These are phyloP conservation scores for Hydnomerulius pinastri DNA, from an alignment of 768 basidiomycete species.

Conservation along the genomic window DNA sequence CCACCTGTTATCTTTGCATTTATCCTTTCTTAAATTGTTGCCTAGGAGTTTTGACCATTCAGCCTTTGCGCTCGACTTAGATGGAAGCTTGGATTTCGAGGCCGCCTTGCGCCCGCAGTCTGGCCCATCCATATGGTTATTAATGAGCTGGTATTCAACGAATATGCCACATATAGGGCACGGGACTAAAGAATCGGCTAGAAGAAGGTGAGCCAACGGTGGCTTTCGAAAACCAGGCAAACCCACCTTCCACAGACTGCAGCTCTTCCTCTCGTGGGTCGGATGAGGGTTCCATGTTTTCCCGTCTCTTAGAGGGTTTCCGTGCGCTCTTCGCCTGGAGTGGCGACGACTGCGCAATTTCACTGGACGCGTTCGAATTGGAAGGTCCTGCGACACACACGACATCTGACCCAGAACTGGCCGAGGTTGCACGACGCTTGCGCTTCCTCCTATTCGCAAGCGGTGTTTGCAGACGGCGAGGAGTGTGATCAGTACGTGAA, in stretches of 20 bases:
- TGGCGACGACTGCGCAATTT: slow-evolving; percentile 23
- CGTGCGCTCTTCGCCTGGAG: slow-evolving; percentile 21
- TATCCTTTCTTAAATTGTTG: slow-evolving; percentile 39
- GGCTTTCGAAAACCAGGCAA: background rate
- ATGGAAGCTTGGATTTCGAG: slow-evolving; percentile 21
- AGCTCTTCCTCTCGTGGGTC: slow-evolving; percentile 35
- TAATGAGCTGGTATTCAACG: slow-evolving; percentile 52
- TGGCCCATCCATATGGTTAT: slow-evolving; percentile 63
- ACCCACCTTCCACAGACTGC: slow-evolving; percentile 16
- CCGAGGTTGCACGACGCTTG: slow-evolving; percentile 24
- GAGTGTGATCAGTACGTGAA: slow-evolving; percentile 12
- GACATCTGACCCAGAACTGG: slow-evolving; percentile 29
- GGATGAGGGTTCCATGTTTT: slow-evolving; percentile 27
- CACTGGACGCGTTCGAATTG: slow-evolving; percentile 22
- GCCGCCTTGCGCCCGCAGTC: slow-evolving; percentile 40
- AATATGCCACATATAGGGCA: slow-evolving; percentile 64
- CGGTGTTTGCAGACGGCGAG: slow-evolving; percentile 17
- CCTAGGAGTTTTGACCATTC: slow-evolving; percentile 48
- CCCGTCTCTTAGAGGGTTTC: slow-evolving; percentile 14
- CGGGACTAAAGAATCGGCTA: slow-evolving; percentile 40
- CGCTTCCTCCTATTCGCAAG: slow-evolving; percentile 37
- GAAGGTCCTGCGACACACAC: slow-evolving; percentile 34
- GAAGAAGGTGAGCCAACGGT: slow-evolving; percentile 5
- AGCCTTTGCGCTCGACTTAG: slow-evolving; percentile 25
- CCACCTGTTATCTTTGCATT: slow-evolving; percentile 38